Evolutionary conservation across 2,329 filamentous ascomycete genomes (phyloP), one percentile per base, ranked within the genome.

Genomic region (Aspergillus amoenus): DNA sequence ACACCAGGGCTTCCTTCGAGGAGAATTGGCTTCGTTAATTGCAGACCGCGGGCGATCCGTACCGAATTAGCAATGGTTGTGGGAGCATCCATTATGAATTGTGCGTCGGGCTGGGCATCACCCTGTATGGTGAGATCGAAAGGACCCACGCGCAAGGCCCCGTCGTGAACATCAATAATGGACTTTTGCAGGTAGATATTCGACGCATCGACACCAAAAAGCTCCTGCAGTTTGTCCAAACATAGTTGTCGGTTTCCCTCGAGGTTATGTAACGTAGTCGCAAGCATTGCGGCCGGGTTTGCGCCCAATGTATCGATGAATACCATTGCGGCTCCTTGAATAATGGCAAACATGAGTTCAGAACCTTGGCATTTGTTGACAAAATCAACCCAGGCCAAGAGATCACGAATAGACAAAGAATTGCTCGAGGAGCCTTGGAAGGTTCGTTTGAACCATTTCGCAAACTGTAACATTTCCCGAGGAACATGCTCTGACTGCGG

Each of bases 1-100:
- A 99, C 94, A 70, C 94, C 94, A n/a, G 94, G 94, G 66, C 90
- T 97, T 37, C 95, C 94, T 77, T 99, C 94, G 3, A 99, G 83
- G 6, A 99, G 81, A 53, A 99, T 93, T 3, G 94, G 93, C 70
- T 97, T 97, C 52, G 86, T 82, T 54, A 96, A 85, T 68, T 96
- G 92, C 59, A 99, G 79, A 13, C 93, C 95, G 61, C 94, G 87
- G 55, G 95, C 84, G 32, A 99, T 88, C 70, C 94, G 85, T 86
- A 97, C 93, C 0, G 89, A 89, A 69, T 99, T 99, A 49, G 88
- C 82, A 58, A 88, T 87, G 1, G 94, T 97, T 0, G 94, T 99
- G 0, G 91, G 91, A 1, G 94, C 93, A 63, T 91, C 85, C 65
- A 99, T 89, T 21, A 91, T 90, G 68, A 94, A 93, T 8, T 80